These are phyloP conservation scores for Phyllosticta paracitricarpa DNA, from an alignment of 2,329 filamentous ascomycete species.

Conservation along the genomic window DNA sequence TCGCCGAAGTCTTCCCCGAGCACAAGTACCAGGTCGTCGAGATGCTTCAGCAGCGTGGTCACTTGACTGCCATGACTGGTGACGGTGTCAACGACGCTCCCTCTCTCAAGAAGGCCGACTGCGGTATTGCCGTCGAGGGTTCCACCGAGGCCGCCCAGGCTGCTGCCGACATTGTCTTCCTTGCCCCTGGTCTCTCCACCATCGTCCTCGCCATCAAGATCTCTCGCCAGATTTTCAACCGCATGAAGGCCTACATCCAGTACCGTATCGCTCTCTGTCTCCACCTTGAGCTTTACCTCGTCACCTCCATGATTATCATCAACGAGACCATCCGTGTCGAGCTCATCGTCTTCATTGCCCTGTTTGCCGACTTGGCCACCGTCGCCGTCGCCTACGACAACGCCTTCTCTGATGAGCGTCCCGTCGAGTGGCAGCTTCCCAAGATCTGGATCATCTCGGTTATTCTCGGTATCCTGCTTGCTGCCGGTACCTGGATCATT, in stretches of 20 bases:
- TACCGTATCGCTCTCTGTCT: slow-evolving; percentile 68
- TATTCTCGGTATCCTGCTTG: slow-evolving; percentile 57
- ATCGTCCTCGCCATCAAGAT: slow-evolving; percentile 67
- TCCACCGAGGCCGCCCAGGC: slow-evolving; percentile 63
- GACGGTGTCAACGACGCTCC: slow-evolving; percentile 67
- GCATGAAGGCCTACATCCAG: slow-evolving; percentile 69
- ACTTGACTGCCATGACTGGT: slow-evolving; percentile 67
- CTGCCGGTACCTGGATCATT: slow-evolving; percentile 61
- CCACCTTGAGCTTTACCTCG: slow-evolving; percentile 66
- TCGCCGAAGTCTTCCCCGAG: slow-evolving; percentile 65
- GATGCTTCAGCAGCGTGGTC: slow-evolving; percentile 64
- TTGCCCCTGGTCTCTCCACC: slow-evolving; percentile 60
- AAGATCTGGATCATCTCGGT: slow-evolving; percentile 74
- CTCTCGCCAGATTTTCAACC: slow-evolving; percentile 65
- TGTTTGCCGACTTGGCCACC: slow-evolving; percentile 71
- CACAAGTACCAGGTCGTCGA: slow-evolving; percentile 70
- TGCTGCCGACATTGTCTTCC: slow-evolving; percentile 65
- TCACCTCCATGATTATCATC: slow-evolving; percentile 69
- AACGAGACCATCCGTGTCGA: slow-evolving; percentile 65
- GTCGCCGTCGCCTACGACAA: slow-evolving; percentile 73
- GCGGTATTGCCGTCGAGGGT: slow-evolving; percentile 64
- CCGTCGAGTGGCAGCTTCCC: slow-evolving; percentile 70
- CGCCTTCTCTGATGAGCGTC: slow-evolving; percentile 63
- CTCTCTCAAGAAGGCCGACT: slow-evolving; percentile 64
- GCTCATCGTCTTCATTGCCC: slow-evolving; percentile 68